Percentiles rank a stretch among this genome's conserved stretches.
phyloP scores from a whole-genome alignment of 306 rosid species.

The Lathyrus oleraceus region DNA sequence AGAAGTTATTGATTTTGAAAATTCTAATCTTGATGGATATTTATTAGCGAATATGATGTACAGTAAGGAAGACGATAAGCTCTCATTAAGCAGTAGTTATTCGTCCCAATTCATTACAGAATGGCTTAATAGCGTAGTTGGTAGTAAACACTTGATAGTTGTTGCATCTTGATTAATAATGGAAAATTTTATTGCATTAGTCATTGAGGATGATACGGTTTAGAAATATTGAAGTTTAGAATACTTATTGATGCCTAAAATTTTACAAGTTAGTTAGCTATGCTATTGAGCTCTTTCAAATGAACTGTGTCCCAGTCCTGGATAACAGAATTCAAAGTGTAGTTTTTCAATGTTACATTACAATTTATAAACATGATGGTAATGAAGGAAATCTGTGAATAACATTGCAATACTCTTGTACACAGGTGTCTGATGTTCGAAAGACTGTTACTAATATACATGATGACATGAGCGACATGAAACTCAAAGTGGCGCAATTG shows the following conservation, averaged over 20 bases:
- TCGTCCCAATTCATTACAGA: neutral
- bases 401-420: constrained; percentile 35
- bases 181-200: constrained; percentile 12
- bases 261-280: neutral
- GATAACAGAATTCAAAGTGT: constrained; percentile 21
- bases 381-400: constrained; percentile 10
- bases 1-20: constrained; percentile 9
- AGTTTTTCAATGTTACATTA: neutral
- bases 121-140: constrained; percentile 15
- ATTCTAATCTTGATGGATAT: constrained; percentile 19
- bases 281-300: constrained; percentile 18
- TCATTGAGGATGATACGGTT: constrained; percentile 8
- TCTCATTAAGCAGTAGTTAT: neutral
- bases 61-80: constrained; percentile 1
- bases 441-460: constrained; percentile 54
- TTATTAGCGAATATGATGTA: neutral
- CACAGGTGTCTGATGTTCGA: constrained; percentile 80
- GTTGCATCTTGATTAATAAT: neutral
- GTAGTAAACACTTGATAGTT: neutral
- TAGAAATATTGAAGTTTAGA: constrained; percentile 4
- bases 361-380: constrained; percentile 14
- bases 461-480: constrained; percentile 60
- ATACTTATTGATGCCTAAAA: neutral
- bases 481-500: constrained; percentile 61
- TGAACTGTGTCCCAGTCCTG: constrained; percentile 25